Evolutionary conservation across 305 asterid genomes (phyloP).

Genomic region (Fraxinus greggii): DNA sequence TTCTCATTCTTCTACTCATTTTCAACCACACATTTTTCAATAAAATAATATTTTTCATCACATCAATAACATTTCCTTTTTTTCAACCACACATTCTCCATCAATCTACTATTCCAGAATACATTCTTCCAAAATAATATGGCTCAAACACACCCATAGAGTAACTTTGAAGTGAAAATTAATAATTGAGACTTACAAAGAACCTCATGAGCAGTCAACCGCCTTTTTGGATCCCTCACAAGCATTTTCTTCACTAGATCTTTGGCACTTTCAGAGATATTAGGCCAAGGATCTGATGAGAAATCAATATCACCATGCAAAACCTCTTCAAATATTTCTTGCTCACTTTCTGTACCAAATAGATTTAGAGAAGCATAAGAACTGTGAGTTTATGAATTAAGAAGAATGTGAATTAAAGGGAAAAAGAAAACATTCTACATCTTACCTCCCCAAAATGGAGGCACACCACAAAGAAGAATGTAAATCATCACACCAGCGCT

Average conservation of each 20-base stretch:
- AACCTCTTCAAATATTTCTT: conserved; percentile 57
- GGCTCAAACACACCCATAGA: too few species aligned
- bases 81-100: too few species aligned
- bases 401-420: conserved; percentile 1
- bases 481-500: conserved; percentile 73
- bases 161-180: neutral
- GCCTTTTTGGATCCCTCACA: conserved; percentile 51
- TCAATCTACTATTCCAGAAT: too few species aligned
- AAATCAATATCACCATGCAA: conserved; percentile 54
- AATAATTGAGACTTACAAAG: conserved; percentile 48
- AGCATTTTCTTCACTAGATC: conserved; percentile 63
- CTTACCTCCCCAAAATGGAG: conserved; percentile 83
- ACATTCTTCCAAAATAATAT: too few species aligned
- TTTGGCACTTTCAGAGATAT: conserved; percentile 61
- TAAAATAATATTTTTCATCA: too few species aligned
- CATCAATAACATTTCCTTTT: too few species aligned
- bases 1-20: too few species aligned
- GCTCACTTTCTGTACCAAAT: conserved; percentile 48
- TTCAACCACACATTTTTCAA: too few species aligned
- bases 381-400: neutral
- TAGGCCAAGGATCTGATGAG: conserved; percentile 65
- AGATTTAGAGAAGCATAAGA: conserved; percentile 4
- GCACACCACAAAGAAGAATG: conserved; percentile 59
- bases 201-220: conserved; percentile 66
- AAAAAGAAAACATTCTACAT: neutral